These are phyloP conservation scores for Verruconis gallopava DNA, from an alignment of 2,329 filamentous ascomycete genomes.

Conservation along the genomic window DNA sequence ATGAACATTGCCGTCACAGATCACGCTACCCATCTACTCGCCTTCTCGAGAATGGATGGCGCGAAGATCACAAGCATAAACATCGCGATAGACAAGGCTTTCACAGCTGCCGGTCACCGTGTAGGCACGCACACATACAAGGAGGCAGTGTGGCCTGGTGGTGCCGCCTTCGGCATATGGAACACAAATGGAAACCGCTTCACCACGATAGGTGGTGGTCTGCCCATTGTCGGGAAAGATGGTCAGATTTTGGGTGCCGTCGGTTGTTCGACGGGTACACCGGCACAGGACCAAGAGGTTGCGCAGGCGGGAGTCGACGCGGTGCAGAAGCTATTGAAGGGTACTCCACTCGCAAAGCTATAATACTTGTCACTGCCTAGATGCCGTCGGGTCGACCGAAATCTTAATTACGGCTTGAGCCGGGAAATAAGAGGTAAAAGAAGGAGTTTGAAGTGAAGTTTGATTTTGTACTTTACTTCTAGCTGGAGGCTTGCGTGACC, in stretches of 20 bases:
- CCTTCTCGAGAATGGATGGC: conserved; percentile 35
- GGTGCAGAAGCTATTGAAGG: conserved; percentile 22
- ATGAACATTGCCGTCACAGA: conserved; percentile 41
- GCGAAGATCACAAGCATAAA: conserved; percentile 43
- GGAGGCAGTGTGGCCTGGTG: conserved; percentile 40
- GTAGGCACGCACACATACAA: conserved; percentile 40
- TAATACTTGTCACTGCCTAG: no score
- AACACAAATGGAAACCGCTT: conserved; percentile 41
- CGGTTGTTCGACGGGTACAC: conserved; percentile 42
- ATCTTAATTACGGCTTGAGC: no score
- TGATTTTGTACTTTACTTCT: no score
- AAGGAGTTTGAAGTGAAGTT: no score
- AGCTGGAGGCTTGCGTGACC: no score
- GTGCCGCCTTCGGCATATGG: conserved; percentile 38
- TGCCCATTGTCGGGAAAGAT: conserved; percentile 35
- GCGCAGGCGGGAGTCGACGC: conserved; percentile 40
- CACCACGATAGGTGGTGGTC: conserved; percentile 39
- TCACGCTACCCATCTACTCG: conserved; percentile 31
- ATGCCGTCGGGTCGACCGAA: no score
- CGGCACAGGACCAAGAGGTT: conserved; percentile 41
- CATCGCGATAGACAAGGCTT: conserved; percentile 51
- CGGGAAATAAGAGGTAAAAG: no score
- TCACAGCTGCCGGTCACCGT: conserved; percentile 43
- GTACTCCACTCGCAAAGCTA: conserved; percentile 3
- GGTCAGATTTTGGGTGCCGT: conserved; percentile 40